A percentile compares a stretch with the other conserved stretches of the same genome.
phyloP scores from a whole-genome alignment of 2,329 filamentous ascomycete species.

The Alternaria consortialis region DNA sequence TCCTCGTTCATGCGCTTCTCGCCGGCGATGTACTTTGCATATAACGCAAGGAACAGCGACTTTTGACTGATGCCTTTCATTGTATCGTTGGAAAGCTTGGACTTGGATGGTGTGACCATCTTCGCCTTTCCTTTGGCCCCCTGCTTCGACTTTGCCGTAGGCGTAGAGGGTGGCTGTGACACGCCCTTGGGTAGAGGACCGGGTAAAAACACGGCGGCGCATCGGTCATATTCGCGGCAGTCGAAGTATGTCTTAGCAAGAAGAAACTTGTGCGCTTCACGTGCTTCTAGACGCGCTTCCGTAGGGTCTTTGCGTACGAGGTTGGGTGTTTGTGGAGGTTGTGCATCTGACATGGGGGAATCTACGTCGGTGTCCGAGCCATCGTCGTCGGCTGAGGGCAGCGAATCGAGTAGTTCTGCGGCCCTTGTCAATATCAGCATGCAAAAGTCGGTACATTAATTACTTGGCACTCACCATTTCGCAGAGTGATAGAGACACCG shows the following conservation, averaged over 20 bases:
- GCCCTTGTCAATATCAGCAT: conserved; percentile 69
- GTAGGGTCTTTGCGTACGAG: conserved; percentile 68
- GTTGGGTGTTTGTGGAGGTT: conserved; percentile 55
- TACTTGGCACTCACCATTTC: conserved; percentile 76
- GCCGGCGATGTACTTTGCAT: conserved; percentile 90
- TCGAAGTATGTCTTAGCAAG: conserved; percentile 95
- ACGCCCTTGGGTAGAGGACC: conserved; percentile 76
- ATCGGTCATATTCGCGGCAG: conserved; percentile 93
- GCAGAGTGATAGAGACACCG: conserved; percentile 94
- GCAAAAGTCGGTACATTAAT: not conserved
- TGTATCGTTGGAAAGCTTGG: conserved; percentile 41
- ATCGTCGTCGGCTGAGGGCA: conserved; percentile 68
- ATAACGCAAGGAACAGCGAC: conserved; percentile 88
- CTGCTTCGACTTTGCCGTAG: conserved; percentile 47
- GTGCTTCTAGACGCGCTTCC: conserved; percentile 79
- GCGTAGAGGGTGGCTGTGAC: conserved; percentile 58
- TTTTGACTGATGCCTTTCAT: conserved; percentile 78
- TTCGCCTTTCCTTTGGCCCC: conserved; percentile 68
- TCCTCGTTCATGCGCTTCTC: conserved; percentile 98
- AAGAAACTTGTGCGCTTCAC: conserved; percentile 83
- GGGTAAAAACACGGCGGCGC: conserved; percentile 87
- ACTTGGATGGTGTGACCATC: conserved; percentile 50
- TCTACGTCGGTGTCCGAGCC: conserved; percentile 67
- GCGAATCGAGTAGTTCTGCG: conserved; percentile 88
- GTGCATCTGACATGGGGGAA: conserved; percentile 65